These are phyloP conservation scores for Sphagnum contortum DNA, from an alignment of 225 moss, liverwort and hornwort species.

Conservation along the genomic window DNA sequence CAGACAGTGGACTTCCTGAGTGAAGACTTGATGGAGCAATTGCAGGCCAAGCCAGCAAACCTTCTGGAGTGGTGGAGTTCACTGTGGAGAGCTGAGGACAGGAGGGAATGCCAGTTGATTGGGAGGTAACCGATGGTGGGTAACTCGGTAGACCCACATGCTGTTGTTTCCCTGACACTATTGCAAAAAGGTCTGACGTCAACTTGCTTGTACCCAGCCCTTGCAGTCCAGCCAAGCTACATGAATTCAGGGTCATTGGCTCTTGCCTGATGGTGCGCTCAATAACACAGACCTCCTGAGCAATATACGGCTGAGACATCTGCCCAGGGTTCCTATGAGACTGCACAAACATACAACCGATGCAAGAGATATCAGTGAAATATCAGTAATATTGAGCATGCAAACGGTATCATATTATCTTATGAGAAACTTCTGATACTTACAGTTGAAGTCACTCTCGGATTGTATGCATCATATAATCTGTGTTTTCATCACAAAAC, in stretches of 20 bases:
- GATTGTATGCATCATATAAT: too few species aligned
- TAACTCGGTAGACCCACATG: conserved; percentile 34
- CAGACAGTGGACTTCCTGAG: conserved; percentile 19
- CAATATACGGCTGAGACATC: conserved; percentile 65
- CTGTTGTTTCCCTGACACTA: conserved; percentile 69
- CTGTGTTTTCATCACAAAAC: too few species aligned
- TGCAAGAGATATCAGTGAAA: too few species aligned
- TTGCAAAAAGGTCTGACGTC: conserved; percentile 65
- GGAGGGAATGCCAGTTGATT: conserved; percentile 38
- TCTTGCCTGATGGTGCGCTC: conserved; percentile 90
- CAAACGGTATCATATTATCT: too few species aligned
- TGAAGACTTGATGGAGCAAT: conserved; percentile 18
- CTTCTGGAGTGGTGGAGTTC: conserved; percentile 34
- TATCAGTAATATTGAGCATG: too few species aligned
- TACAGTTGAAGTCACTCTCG: too few species aligned
- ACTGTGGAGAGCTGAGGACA: conserved; percentile 46
- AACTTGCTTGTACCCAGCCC: conserved; percentile 50
- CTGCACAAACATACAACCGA: conserved; percentile 25
- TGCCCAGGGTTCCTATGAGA: conserved; percentile 65
- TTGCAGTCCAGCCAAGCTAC: conserved; percentile 51
- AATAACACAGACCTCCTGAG: conserved; percentile 83
- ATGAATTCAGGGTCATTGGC: conserved; percentile 43
- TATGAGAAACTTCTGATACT: too few species aligned
- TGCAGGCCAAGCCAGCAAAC: conserved; percentile 45
- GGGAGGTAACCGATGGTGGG: conserved; percentile 30